Evolutionary conservation across 306 rosid species (phyloP), one percentile per base, ranked within the genome.

Genomic region (Prosopis cineraria): DNA sequence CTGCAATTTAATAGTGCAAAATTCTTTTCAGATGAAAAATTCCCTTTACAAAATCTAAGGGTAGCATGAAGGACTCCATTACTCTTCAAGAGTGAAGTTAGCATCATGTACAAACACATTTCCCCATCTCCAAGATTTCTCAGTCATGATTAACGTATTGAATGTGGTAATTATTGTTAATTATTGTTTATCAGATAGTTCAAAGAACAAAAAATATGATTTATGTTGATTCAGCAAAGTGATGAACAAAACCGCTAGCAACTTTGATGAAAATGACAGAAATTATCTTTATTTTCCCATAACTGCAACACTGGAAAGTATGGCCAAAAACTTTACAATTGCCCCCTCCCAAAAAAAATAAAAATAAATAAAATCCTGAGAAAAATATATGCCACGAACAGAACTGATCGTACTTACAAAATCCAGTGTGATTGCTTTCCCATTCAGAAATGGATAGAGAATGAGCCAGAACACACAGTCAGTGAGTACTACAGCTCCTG

Each of bases 381-480:
- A 53, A 45, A 48, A 65, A 52, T 40, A 75, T 39, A 72, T 58
- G 13, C 33, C n/a, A 36, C 17, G 22, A 77, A 83, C 34, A 10
- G 70, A 40, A 71, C 53, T 55, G 44, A 62, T 41, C 22, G 27
- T 60, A 85, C 98, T 89, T 87, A 95, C 99, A 80, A 88, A 90
- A 70, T 75, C 41, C 68, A 93, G 88, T 8, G 50, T 44, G 81
- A 55, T 80, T 40, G 79, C 87, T 44, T 66, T 65, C 41, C 86
- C 30, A 19, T 83, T 85, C 79, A 89, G 64, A 82, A 80, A 79
- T 79, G 98, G 98, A 85, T 92, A 92, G 73, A 95, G 78, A 75
- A 95, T 9, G 41, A 90, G 83, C 99, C 99, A 95, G 83, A 89
- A 95, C 70, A 95, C 93, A 22, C 27, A 17, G 81, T 93, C 99